These are phyloP conservation scores for Hansenula lynferdii DNA, from an alignment of 1,139 yeast genomes.

Conservation along the genomic window DNA sequence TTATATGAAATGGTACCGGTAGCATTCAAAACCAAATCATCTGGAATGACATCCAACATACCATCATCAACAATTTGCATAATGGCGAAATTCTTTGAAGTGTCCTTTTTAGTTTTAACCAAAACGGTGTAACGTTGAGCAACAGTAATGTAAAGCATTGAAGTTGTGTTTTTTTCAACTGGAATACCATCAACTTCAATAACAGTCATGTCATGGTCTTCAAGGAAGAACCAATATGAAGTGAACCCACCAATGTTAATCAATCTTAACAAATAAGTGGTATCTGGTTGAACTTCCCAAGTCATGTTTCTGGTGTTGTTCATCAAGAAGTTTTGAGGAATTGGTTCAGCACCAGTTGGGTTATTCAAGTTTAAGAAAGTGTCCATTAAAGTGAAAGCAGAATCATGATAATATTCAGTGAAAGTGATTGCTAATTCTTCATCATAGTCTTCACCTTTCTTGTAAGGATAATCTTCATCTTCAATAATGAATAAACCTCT, in stretches of 20 bases:
- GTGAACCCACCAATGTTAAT: conserved; percentile 84
- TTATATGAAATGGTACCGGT: conserved; percentile 71
- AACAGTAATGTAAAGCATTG: conserved; percentile 57
- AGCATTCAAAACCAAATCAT: conserved; percentile 56
- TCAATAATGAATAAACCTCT: conserved; percentile 74
- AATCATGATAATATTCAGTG: conserved; percentile 82
- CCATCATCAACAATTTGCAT: conserved; percentile 72
- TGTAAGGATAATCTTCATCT: conserved; percentile 47
- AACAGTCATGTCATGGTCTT: conserved; percentile 76
- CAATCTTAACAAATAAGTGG: conserved; percentile 73
- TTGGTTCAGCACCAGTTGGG: conserved; percentile 97
- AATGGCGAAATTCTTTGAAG: conserved; percentile 65
- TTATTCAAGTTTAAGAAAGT: conserved; percentile 65
- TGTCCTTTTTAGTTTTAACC: conserved; percentile 58
- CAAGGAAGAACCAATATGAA: conserved; percentile 80
- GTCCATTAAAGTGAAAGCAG: conserved; percentile 45
- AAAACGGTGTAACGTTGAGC: conserved; percentile 81
- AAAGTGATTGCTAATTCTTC: conserved; percentile 67
- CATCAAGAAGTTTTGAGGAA: conserved; percentile 73
- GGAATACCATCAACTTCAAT: conserved; percentile 82
- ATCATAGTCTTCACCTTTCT: conserved; percentile 54
- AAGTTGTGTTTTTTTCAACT: conserved; percentile 60
- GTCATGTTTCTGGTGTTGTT: conserved; percentile 74
- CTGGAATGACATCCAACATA: conserved; percentile 74
- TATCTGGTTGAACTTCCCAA: conserved; percentile 70